These are phyloP conservation scores for Pythium grandisporangium DNA, from an alignment of 352 stramenopile genomes.

Conservation along the genomic window DNA sequence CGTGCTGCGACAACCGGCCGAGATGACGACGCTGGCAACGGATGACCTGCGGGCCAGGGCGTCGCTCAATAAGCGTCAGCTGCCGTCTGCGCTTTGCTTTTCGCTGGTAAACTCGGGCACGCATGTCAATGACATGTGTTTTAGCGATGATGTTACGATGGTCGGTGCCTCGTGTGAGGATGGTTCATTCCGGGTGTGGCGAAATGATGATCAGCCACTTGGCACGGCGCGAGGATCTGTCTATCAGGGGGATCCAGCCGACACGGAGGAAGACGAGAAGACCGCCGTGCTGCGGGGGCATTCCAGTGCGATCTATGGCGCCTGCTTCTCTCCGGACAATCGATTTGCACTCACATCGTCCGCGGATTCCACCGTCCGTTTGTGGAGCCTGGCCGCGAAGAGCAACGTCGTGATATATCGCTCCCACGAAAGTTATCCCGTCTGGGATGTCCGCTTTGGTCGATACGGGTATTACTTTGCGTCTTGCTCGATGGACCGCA, in stretches of 20 bases:
- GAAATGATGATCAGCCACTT: conserved; percentile 69
- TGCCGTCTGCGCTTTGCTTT: conserved; percentile 71
- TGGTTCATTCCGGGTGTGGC: conserved; percentile 70
- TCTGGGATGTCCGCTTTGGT: conserved; percentile 90
- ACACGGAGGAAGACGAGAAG: conserved; percentile 63
- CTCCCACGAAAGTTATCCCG: conserved; percentile 58
- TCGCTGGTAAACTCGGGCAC: conserved; percentile 70
- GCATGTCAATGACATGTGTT: conserved; percentile 78
- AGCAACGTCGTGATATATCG: conserved; percentile 74
- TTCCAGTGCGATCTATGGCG: conserved; percentile 75
- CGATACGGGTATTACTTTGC: conserved; percentile 94
- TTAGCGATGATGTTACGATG: conserved; percentile 71
- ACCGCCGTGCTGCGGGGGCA: conserved; percentile 66
- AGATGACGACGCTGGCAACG: conserved; percentile 58
- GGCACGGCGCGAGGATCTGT: conserved; percentile 52
- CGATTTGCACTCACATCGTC: conserved; percentile 77
- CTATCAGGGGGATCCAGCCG: conserved; percentile 35
- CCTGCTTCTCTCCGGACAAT: conserved; percentile 81
- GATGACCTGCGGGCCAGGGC: conserved; percentile 54
- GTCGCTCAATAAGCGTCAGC: conserved; percentile 29
- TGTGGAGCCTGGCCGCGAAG: conserved; percentile 82
- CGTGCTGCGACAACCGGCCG: conserved; percentile 49
- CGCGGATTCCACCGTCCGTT: conserved; percentile 65
- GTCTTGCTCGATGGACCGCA: conserved; percentile 90
- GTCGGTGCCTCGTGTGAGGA: conserved; percentile 67